Evolutionary conservation across 2,329 filamentous ascomycete genomes (phyloP), one percentile per base, ranked within the genome.

Genomic region (Colletotrichum scovillei): DNA sequence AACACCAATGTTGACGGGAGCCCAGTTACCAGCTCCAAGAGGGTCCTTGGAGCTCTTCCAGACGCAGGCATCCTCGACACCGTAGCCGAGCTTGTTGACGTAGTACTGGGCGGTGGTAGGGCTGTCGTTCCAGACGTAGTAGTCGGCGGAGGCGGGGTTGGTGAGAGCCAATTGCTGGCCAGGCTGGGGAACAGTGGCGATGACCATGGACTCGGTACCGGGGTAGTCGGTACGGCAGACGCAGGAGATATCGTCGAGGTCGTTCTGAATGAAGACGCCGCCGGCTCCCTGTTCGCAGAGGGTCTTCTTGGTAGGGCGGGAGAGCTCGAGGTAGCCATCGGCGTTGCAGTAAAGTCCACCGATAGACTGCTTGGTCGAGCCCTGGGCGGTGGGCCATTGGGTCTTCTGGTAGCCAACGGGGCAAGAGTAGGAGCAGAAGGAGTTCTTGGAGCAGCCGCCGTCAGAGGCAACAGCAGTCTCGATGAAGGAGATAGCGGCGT

Each of bases 171-270:
- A 85, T 30, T 84, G 88, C 62, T 84, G 79, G 72, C 93, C 93
- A 65, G 93, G 84, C 5, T 83, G 76, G 56, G 92, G 88, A 71
- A 90, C 84, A 59, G 95, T 85, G 58, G 96, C 94, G 72, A 98
- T 89, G 67, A 93, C 94, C 91, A 98, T 96, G 78, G 88, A 88
- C 86, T 99, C 97, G 72, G 92, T 95, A 80, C 95, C 96, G 75
- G 97, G 97, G 85, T 99, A 99, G 83, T 98, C 95, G 76, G 97
- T 98, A 83, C 95, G 95, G 91, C 97, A 99, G 77, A 97, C 89
- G 57, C 93, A 89, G 32, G 94, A 92, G 56, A 89, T 84, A 49
- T 89, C 80, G 63, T 83, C 80, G 42, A 98, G 88, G 68, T 92
- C 91, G 88, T 98, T 99, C 82, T 92, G 81, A 73, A 98, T 90